phyloP scores from a whole-genome alignment of 257 asterid species.

The Verbascum thapsus region DNA sequence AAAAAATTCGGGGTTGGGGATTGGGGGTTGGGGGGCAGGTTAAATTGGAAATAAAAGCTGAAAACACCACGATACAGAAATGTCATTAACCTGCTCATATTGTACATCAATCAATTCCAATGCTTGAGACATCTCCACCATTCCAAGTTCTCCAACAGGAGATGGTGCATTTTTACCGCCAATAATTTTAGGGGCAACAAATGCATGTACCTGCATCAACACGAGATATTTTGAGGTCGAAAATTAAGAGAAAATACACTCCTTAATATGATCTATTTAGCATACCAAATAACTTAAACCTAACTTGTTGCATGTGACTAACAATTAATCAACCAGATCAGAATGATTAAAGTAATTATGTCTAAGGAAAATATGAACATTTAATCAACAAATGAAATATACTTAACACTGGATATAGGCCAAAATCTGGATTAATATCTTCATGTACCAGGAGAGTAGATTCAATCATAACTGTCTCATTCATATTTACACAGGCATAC shows the following conservation, averaged over 20 bases:
- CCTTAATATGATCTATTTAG: neutral
- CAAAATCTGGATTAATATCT: no score
- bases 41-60: no score
- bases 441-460: neutral
- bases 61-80: conserved; percentile 11
- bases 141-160: conserved; percentile 97
- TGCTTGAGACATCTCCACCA: conserved; percentile 99
- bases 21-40: no score
- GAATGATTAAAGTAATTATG: neutral
- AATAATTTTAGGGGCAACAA: conserved; percentile 93
- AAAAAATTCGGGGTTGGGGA: no score
- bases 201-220: conserved; percentile 78
- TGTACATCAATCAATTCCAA: conserved; percentile 74
- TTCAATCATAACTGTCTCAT: neutral
- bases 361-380: neutral
- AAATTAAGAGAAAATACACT: neutral
- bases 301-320: neutral
- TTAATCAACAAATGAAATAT: neutral
- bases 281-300: conserved; percentile 1
- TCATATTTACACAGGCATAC: conserved; percentile 36
- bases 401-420: neutral
- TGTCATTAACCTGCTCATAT: conserved; percentile 70
- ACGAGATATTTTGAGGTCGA: conserved; percentile 11
- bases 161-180: conserved; percentile 95
- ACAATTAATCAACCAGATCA: neutral